Conservation (phyloP, 2,329 filamentous ascomycete species). For the Tolypocladium endophyticum region DNA sequence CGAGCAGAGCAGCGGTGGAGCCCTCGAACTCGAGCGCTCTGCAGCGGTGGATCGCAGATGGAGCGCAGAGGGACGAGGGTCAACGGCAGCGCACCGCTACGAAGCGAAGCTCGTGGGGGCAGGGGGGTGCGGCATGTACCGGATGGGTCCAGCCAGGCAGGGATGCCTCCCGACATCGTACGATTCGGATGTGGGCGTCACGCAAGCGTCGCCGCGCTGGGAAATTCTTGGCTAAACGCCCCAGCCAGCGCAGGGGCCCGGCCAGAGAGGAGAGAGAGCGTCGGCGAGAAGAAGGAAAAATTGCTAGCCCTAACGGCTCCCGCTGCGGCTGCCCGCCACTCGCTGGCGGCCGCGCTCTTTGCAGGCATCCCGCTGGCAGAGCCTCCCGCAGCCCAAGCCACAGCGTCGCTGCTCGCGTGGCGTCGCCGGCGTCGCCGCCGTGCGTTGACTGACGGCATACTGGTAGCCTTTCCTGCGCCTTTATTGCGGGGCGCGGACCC, state of each 20-base stretch:
- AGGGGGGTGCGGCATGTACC: conserved; percentile 4
- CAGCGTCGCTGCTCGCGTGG: neutral
- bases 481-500: neutral
- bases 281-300: neutral
- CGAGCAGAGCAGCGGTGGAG: too few species aligned
- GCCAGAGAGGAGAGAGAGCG: neutral
- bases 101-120: neutral
- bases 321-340: neutral
- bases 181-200: conserved; percentile 2
- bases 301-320: neutral
- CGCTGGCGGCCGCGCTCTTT: neutral
- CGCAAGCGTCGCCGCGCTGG: neutral
- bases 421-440: neutral
- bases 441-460: neutral
- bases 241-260: neutral
- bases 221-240: neutral
- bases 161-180: conserved; percentile 2
- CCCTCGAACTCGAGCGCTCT: neutral
- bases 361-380: neutral
- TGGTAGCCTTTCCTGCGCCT: too few species aligned
- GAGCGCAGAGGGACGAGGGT: neutral
- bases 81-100: neutral
- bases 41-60: neutral
- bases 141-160: neutral
- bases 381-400: neutral